phyloP scores from a whole-genome alignment of 495 filamentous ascomycete species.

The Barbatosphaeria neglecta region DNA sequence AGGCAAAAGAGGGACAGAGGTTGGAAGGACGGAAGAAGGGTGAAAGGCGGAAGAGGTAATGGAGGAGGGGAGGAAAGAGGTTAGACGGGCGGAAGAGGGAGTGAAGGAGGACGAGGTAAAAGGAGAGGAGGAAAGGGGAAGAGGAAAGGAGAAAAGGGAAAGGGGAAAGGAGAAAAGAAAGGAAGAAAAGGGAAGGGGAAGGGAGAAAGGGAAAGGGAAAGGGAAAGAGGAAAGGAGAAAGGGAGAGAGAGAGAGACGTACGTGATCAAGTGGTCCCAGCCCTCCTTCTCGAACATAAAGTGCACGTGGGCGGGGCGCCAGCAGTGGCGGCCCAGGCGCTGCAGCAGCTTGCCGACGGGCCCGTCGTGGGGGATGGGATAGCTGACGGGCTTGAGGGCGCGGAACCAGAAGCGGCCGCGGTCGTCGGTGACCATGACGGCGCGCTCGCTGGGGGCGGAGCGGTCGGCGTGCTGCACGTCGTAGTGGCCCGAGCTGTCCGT shows the following conservation, averaged over 20 bases:
- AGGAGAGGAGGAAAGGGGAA: too few relatives aligned
- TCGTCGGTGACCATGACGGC: slow-evolving; percentile 63
- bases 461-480: slow-evolving; percentile 72
- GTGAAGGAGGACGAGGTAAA: not conserved
- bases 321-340: slow-evolving; percentile 59
- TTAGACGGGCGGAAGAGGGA: not conserved
- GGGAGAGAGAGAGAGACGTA: slow-evolving; percentile 29
- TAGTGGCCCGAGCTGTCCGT: slow-evolving; percentile 80
- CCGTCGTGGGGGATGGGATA: slow-evolving; percentile 89
- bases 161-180: not conserved
- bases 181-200: not conserved
- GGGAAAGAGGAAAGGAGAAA: not conserved
- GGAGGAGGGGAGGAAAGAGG: too few relatives aligned
- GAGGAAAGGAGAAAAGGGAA: slow-evolving; percentile 55
- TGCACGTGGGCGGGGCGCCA: slow-evolving; percentile 85
- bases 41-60: not conserved
- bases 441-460: slow-evolving; percentile 63
- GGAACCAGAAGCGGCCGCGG: slow-evolving; percentile 77
- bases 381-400: slow-evolving; percentile 72
- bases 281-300: slow-evolving; percentile 82
- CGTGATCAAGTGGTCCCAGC: slow-evolving; percentile 82
- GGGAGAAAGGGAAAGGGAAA: not conserved
- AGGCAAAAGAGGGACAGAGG: not conserved
- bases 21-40: not conserved
- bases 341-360: slow-evolving; percentile 71